Conservation (phyloP, 208 protist genomes). For the Polymyxa betae region DNA sequence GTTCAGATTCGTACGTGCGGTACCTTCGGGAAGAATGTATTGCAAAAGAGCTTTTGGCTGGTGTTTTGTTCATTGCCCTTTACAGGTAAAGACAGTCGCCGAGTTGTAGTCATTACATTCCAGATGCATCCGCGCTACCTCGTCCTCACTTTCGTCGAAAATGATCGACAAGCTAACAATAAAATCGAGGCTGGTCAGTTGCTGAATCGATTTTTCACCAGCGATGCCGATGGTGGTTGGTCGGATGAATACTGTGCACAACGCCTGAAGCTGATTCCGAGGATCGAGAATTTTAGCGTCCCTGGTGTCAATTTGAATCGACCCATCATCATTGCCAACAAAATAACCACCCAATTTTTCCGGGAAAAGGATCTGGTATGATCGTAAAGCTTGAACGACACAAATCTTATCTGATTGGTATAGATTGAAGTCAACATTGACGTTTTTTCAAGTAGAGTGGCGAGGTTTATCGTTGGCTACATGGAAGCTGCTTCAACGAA, state of each 20-base stretch:
- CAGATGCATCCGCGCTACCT: conserved; percentile 44
- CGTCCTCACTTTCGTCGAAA: conserved; percentile 45
- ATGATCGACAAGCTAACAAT: not conserved
- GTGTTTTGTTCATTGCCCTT: not conserved
- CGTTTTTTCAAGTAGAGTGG: conserved; percentile 26
- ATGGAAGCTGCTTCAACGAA: not conserved
- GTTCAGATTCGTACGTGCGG: conserved; percentile 19
- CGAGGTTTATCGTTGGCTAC: conserved; percentile 31
- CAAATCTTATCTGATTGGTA: not conserved
- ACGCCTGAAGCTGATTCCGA: conserved; percentile 38
- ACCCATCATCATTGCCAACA: conserved; percentile 44
- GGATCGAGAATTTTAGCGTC: conserved; percentile 50
- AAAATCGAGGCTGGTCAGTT: not conserved
- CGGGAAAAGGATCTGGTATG: not conserved
- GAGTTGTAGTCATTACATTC: conserved; percentile 9
- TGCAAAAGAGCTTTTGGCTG: not conserved
- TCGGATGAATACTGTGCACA: not conserved
- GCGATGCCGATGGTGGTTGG: not conserved
- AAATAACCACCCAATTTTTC: not conserved
- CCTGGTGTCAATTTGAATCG: conserved; percentile 46
- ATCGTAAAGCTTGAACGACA: not conserved
- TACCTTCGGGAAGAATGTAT: conserved; percentile 16
- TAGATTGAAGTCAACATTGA: conserved; percentile 44
- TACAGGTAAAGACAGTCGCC: not conserved
- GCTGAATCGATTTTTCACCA: conserved; percentile 32